Evolutionary conservation across 2,329 filamentous ascomycete species (phyloP), one percentile per base, ranked within the genome.

Genomic region (Sporothrix mexicana): DNA sequence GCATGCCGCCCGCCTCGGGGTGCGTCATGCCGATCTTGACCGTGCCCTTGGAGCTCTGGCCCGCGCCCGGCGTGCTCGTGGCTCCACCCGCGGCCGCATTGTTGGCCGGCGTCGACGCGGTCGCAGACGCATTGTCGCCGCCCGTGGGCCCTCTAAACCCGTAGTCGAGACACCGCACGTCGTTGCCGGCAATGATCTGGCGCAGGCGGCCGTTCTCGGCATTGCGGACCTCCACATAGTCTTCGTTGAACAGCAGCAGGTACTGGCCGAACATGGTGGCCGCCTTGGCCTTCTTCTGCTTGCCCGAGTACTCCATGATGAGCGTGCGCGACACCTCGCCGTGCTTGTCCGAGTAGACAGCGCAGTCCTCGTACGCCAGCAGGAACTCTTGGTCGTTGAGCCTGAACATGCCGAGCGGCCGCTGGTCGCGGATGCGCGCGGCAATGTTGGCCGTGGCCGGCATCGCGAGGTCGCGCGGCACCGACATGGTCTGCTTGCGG

Each of bases 291-390:
- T 88, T 89, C 81, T 89, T 89, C 79, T 89, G 87, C 78, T 92
- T 95, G 76, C 96, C 96, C n/a, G 97, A 96, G 81, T 98, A 99
- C 80, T 98, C 94, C 94, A 99, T 97, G 78, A 98, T 95, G 73
- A 98, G 93, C 41, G 92, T 94, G 62, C 97, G 92, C 53, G 91
- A 95, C 41, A 99, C 94, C 74, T 99, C 96, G 76, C 96, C 96
- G 81, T 98, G 94, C 83, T 98, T 98, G 85, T 99, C 97, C 79
- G 98, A 93, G 79, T 98, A 99, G 9, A 99, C 95, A 20, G 95
- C 96, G 77, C 95, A 98, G 81, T 98, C 94, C 81, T 97, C 93
- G 81, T 98, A 99, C 51, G 93, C 93, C 67, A 98, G 90, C 36
- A 99, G 85, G 82, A 98, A 99, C 80, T 97, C 96, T 72, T 93